These are phyloP conservation scores for Exophiala sideris DNA, from an alignment of 2,329 filamentous ascomycete species.

Conservation along the genomic window DNA sequence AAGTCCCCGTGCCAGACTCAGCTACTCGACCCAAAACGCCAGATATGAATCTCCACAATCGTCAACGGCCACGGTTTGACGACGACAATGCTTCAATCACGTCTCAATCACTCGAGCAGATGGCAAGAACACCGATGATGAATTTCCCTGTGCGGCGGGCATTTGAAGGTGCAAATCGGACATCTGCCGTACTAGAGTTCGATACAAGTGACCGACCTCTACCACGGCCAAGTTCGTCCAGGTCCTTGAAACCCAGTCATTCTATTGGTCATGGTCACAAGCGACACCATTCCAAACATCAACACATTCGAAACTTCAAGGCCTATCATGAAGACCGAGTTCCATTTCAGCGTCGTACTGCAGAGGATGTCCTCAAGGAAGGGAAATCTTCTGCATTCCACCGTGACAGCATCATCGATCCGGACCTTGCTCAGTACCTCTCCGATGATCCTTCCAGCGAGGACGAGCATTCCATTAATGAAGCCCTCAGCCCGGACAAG, in stretches of 20 bases:
- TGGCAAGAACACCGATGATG: constrained; percentile 56
- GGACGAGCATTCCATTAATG: constrained; percentile 85
- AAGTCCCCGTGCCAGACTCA: constrained; percentile 38
- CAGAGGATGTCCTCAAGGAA: constrained; percentile 64
- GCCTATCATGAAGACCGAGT: constrained; percentile 71
- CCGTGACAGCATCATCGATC: constrained; percentile 97
- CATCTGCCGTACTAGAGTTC: constrained; percentile 86
- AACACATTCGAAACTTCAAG: constrained; percentile 73
- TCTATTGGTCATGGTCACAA: constrained; percentile 70
- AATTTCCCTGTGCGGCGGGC: constrained; percentile 62
- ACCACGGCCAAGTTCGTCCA: constrained; percentile 86
- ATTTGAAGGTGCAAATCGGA: constrained; percentile 74
- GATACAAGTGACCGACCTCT: constrained; percentile 68
- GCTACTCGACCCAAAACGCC: constrained; percentile 26
- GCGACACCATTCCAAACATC: constrained; percentile 83
- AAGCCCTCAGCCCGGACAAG: constrained; percentile 67
- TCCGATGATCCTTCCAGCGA: constrained; percentile 91
- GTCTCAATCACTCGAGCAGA: constrained; percentile 47
- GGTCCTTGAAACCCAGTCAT: constrained; percentile 77
- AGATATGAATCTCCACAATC: constrained; percentile 14
- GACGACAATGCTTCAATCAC: constrained; percentile 46
- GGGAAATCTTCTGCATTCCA: constrained; percentile 84
- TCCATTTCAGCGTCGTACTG: constrained; percentile 75
- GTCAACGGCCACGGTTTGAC: constrained; percentile 34
- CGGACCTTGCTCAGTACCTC: constrained; percentile 90